Evolutionary conservation across 441 rosid species (phyloP).

Genomic region (Melastoma candidum): DNA sequence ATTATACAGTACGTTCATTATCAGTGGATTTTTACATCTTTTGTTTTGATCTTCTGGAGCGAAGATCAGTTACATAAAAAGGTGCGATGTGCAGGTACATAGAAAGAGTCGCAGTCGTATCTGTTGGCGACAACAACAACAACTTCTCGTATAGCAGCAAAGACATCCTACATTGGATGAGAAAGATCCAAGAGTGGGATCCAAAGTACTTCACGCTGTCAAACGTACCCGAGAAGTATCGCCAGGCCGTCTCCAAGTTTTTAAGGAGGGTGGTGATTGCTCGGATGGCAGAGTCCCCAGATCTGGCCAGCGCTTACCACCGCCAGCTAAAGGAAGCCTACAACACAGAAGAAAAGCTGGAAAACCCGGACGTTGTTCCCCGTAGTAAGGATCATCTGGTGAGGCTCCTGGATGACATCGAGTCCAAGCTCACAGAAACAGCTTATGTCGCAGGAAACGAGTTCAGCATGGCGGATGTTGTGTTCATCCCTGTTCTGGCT

Average conservation of each 20-base stretch:
- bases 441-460: constrained; percentile 56
- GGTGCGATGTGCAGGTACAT: constrained; percentile 45
- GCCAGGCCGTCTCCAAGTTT: constrained; percentile 59
- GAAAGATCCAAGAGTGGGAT: constrained; percentile 67
- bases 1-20: constrained; percentile 58
- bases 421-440: constrained; percentile 39
- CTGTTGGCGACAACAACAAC: constrained; percentile 35
- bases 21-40: neutral
- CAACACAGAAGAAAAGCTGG: constrained; percentile 60
- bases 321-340: constrained; percentile 61
- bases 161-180: constrained; percentile 73
- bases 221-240: constrained; percentile 51
- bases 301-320: constrained; percentile 82
- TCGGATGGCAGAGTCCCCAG: constrained; percentile 86
- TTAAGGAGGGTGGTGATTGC: constrained; percentile 70
- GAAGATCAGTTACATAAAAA: constrained; percentile 1
- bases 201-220: constrained; percentile 66
- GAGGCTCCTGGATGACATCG: constrained; percentile 59
- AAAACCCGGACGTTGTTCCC: constrained; percentile 30
- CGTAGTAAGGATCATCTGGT: constrained; percentile 53
- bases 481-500: constrained; percentile 63
- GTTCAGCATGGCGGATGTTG: constrained; percentile 82
- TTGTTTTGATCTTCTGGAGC: neutral
- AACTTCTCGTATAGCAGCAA: constrained; percentile 34
- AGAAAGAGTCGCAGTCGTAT: constrained; percentile 66